Evolutionary conservation across 441 rosid genomes (phyloP).

Genomic region (Corymbia calophylla): DNA sequence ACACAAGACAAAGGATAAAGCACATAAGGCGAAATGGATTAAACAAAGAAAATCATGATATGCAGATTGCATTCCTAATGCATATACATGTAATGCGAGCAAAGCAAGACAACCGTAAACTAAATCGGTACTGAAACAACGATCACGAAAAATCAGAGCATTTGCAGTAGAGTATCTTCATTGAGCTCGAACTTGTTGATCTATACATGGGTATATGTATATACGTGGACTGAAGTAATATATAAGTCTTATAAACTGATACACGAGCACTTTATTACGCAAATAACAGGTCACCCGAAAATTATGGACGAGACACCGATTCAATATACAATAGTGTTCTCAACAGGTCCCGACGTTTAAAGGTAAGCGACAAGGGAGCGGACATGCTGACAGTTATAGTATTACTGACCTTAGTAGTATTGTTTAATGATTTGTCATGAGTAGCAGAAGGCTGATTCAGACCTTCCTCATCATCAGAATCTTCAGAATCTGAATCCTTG

Average conservation of each 20-base stretch:
- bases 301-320: not conserved
- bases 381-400: not conserved
- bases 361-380: not conserved
- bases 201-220: not conserved
- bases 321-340: not conserved
- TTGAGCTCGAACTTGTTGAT: not conserved
- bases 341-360: not conserved
- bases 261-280: not conserved
- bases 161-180: not conserved
- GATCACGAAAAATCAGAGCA: not conserved
- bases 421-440: not conserved
- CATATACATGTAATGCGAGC: not conserved
- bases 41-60: not conserved
- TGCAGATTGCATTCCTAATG: not conserved
- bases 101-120: not conserved
- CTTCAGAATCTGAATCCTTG: constrained; percentile 48
- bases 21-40: not conserved
- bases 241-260: not conserved
- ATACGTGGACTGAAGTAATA: not conserved
- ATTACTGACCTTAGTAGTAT: constrained; percentile 19
- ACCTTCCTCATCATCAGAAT: constrained; percentile 20
- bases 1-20: not conserved
- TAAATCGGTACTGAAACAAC: too few relatives aligned
- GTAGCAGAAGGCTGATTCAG: not conserved
- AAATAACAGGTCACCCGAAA: not conserved